phyloP scores from a whole-genome alignment of 306 rosid species.

The Sesbania bispinosa region DNA sequence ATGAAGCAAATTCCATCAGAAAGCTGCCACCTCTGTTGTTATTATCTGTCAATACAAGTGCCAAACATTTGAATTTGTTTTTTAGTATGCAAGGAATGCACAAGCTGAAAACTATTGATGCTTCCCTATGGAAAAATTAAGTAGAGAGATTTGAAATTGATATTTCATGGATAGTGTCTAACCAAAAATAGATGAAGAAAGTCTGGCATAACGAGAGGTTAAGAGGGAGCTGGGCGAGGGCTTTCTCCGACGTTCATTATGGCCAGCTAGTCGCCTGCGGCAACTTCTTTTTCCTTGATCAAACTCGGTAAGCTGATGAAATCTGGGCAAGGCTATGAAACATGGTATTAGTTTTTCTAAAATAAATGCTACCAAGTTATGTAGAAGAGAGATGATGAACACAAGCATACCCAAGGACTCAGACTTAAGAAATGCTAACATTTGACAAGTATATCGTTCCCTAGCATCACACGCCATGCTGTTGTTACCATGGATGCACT shows the following conservation, averaged over 20 bases:
- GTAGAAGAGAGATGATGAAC: background rate
- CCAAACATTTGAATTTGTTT: constrained; percentile 1
- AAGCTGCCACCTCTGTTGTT: constrained; percentile 57
- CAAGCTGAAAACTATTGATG: background rate
- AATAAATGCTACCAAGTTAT: background rate
- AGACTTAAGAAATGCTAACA: background rate
- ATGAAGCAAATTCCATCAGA: constrained; percentile 73
- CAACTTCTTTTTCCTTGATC: constrained; percentile 96
- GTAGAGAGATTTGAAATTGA: background rate
- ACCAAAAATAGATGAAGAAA: constrained; percentile 60
- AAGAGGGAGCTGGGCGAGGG: constrained; percentile 72
- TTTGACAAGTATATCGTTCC: background rate
- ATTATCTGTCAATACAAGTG: constrained; percentile 44
- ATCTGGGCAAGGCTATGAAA: constrained; percentile 51
- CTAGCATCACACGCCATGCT: background rate
- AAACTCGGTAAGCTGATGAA: constrained; percentile 89
- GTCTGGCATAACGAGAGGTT: constrained; percentile 54
- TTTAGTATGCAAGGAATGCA: background rate
- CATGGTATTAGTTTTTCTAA: constrained; percentile 25
- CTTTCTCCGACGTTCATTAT: constrained; percentile 93
- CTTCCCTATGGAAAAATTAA: background rate
- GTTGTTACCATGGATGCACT: background rate
- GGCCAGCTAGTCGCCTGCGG: constrained; percentile 93
- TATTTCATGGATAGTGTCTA: constrained; percentile 31
- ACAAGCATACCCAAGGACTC: background rate